A percentile compares a stretch with the other conserved stretches of the same genome.
Conservation (phyloP, 1,284 basidiomycete species). For the Tilletia caries region DNA sequence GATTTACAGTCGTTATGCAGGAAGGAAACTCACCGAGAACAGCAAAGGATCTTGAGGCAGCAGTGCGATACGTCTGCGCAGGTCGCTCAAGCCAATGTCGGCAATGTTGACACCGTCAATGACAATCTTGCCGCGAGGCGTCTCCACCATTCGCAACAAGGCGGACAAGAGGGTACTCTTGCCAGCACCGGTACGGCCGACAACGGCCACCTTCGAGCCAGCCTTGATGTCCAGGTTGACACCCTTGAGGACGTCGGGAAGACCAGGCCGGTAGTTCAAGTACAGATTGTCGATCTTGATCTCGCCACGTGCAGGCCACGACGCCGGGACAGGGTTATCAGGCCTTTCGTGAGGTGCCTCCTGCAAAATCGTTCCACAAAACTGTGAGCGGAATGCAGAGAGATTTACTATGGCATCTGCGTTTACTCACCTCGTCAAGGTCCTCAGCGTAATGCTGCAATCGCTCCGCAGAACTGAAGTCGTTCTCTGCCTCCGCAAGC, state of each 20-base stretch:
- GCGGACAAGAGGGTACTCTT: slow-evolving; percentile 71
- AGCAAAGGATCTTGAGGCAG: slow-evolving; percentile 53
- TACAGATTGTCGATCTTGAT: slow-evolving; percentile 52
- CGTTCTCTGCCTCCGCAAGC: slow-evolving; percentile 54
- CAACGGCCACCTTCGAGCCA: slow-evolving; percentile 61
- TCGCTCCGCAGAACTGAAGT: slow-evolving; percentile 53
- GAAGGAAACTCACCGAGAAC: slow-evolving; percentile 35
- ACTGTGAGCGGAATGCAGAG: slow-evolving; percentile 16
- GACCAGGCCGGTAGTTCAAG: slow-evolving; percentile 58
- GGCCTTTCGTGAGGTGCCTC: slow-evolving; percentile 42
- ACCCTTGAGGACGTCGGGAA: slow-evolving; percentile 58
- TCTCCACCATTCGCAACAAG: slow-evolving; percentile 70
- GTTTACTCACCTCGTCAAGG: slow-evolving; percentile 36
- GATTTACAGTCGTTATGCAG: too few relatives aligned
- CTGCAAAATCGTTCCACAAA: too few relatives aligned
- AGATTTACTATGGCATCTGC: background rate
- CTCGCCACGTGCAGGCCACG: slow-evolving; percentile 51
- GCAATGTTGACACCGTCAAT: slow-evolving; percentile 67
- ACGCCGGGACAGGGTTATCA: slow-evolving; percentile 32
- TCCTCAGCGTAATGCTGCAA: too few relatives aligned
- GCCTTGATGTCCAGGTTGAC: slow-evolving; percentile 55
- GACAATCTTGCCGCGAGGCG: slow-evolving; percentile 63
- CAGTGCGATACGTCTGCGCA: slow-evolving; percentile 44
- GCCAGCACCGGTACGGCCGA: slow-evolving; percentile 60
- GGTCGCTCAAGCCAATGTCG: slow-evolving; percentile 57